Conservation (phyloP, 2,329 filamentous ascomycete species). For the Hortaea sp. region DNA sequence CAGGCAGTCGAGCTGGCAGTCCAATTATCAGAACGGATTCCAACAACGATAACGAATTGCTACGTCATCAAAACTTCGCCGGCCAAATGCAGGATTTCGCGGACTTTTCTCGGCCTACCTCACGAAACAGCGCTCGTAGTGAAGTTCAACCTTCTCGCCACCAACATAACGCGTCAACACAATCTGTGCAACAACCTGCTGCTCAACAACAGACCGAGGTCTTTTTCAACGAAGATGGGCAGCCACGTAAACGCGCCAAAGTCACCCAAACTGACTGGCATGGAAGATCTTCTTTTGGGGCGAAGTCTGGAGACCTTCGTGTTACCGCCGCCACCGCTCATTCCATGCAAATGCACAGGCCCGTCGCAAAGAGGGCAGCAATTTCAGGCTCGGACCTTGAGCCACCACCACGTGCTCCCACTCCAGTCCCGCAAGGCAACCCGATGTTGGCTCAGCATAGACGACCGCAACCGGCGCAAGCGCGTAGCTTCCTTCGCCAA, state of each 20-base stretch:
- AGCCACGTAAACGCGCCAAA: constrained; percentile 68
- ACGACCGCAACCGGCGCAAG: constrained; percentile 16
- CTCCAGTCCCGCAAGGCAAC: constrained; percentile 54
- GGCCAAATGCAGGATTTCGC: constrained; percentile 14
- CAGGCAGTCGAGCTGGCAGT: constrained; percentile 34
- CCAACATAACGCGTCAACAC: constrained; percentile 14
- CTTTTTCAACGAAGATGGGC: constrained; percentile 39
- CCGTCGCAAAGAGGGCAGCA: constrained; percentile 46
- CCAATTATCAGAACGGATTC: constrained; percentile 34
- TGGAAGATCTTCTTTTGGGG: constrained; percentile 62
- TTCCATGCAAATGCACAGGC: constrained; percentile 75
- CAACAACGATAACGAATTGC: constrained; percentile 18
- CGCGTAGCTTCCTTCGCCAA: constrained; percentile 21
- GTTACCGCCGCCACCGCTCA: constrained; percentile 87
- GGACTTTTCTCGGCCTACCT: constrained; percentile 23
- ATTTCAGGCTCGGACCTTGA: constrained; percentile 50
- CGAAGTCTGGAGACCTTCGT: constrained; percentile 59
- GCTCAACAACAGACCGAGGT: constrained; percentile 14
- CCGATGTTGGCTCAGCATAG: constrained; percentile 17
- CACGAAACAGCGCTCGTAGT: constrained; percentile 25
- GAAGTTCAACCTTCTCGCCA: constrained; percentile 17
- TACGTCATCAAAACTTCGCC: constrained; percentile 26
- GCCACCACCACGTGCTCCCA: constrained; percentile 65
- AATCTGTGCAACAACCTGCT: constrained; percentile 10
- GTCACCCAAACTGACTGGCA: constrained; percentile 62